These are phyloP conservation scores for Vickermania spadyakhi DNA, from an alignment of 208 protist species.

Conservation along the genomic window DNA sequence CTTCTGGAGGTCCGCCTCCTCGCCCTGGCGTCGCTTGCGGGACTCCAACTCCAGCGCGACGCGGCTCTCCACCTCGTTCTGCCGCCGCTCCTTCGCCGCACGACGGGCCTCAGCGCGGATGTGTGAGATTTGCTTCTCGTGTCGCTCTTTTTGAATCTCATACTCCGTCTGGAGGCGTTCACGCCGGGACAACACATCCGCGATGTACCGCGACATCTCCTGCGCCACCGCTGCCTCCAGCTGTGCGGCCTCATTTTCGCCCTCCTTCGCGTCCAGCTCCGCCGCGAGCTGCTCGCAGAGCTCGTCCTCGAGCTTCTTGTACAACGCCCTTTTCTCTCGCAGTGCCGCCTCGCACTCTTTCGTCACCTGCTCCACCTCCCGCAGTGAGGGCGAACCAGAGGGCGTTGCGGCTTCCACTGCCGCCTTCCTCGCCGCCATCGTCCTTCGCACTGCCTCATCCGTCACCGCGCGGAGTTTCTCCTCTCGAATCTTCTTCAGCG, in stretches of 20 bases:
- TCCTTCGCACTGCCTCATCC: not conserved
- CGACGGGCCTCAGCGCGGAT: conserved; percentile 30
- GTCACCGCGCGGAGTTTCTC: conserved; percentile 4
- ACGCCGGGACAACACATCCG: conserved; percentile 28
- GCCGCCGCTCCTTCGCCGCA: conserved; percentile 16
- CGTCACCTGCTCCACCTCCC: not conserved
- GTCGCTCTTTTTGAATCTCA: conserved; percentile 32
- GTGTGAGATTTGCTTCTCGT: conserved; percentile 28
- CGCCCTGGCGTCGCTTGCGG: conserved; percentile 16
- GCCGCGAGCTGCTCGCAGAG: conserved; percentile 20
- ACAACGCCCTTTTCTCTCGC: conserved; percentile 7
- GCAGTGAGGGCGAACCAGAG: not conserved
- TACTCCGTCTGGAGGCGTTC: conserved; percentile 31
- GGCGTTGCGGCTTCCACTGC: not conserved
- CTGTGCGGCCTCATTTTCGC: conserved; percentile 11
- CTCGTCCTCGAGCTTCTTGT: conserved; percentile 30
- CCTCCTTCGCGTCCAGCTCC: conserved; percentile 19
- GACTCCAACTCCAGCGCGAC: conserved; percentile 32
- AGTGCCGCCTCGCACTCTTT: conserved; percentile 1
- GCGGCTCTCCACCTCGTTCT: conserved; percentile 22
- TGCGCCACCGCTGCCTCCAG: conserved; percentile 35
- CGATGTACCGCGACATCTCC: conserved; percentile 35
- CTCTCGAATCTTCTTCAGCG: not conserved
- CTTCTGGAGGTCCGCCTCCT: conserved; percentile 9
- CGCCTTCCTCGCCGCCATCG: not conserved